phyloP scores from a whole-genome alignment of 2,329 filamentous ascomycete species.

The Aspergillus sp. region DNA sequence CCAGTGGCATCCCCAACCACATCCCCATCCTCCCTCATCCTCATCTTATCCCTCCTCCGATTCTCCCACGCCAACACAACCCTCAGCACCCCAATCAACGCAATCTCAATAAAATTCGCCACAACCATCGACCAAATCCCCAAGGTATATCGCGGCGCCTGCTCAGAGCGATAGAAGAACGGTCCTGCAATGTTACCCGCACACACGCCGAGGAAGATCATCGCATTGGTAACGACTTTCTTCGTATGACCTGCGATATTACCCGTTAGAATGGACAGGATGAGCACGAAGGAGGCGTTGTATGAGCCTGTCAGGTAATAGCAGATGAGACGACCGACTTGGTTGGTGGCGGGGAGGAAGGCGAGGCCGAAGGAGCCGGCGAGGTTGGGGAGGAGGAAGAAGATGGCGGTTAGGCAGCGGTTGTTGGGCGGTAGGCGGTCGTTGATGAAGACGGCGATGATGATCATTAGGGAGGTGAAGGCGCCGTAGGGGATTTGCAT shows the following conservation, averaged over 20 bases:
- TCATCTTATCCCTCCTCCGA: neutral
- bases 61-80: conserved; percentile 6
- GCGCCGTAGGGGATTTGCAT: conserved; percentile 43
- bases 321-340: conserved; percentile 26
- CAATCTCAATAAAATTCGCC: conserved; percentile 3
- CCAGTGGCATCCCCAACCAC: neutral
- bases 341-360: conserved; percentile 16
- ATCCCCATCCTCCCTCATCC: conserved; percentile 10
- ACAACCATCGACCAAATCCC: conserved; percentile 28
- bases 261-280: conserved; percentile 33
- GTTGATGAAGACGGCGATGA: conserved; percentile 22
- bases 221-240: conserved; percentile 32
- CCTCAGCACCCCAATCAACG: neutral
- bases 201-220: conserved; percentile 31
- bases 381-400: conserved; percentile 28
- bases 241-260: conserved; percentile 37
- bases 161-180: conserved; percentile 31
- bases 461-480: conserved; percentile 32
- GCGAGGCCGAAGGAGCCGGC: conserved; percentile 24
- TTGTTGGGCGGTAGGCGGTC: conserved; percentile 26
- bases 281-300: conserved; percentile 33
- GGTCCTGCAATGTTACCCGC: conserved; percentile 31
- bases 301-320: conserved; percentile 32
- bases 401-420: conserved; percentile 20
- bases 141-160: conserved; percentile 28